Conservation (phyloP, 2,329 filamentous ascomycete genomes). For the Colletotrichum sidae region DNA sequence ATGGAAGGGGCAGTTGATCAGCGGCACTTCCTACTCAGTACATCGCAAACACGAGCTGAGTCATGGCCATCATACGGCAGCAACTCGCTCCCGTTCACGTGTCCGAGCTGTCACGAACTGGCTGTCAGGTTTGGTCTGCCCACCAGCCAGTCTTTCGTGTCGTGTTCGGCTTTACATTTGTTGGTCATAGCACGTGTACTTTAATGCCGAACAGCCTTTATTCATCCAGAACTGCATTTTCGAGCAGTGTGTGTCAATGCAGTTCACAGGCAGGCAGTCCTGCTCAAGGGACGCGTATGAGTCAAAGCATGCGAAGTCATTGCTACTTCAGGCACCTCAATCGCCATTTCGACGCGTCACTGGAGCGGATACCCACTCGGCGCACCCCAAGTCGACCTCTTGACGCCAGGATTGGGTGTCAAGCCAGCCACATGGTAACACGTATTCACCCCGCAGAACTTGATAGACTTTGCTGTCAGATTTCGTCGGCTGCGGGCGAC, state of each 20-base stretch:
- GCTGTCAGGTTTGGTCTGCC: neutral
- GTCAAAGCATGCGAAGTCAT: conserved; percentile 26
- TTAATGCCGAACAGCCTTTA: conserved; percentile 1
- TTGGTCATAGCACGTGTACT: neutral
- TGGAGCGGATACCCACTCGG: too few species aligned
- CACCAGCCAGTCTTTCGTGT: neutral
- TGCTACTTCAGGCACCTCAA: neutral
- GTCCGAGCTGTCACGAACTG: neutral
- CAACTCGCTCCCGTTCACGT: conserved; percentile 6
- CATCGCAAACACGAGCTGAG: too few species aligned
- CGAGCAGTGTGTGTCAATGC: conserved; percentile 15
- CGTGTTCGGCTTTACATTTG: conserved; percentile 14
- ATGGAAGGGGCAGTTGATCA: too few species aligned
- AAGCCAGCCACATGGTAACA: too few species aligned
- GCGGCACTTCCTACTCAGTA: too few species aligned
- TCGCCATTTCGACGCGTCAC: too few species aligned
- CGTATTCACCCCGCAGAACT: too few species aligned
- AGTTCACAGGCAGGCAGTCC: conserved; percentile 10
- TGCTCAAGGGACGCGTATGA: conserved; percentile 3
- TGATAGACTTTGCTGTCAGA: too few species aligned
- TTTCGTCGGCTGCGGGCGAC: too few species aligned
- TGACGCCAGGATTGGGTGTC: too few species aligned
- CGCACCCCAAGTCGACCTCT: too few species aligned
- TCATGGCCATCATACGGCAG: too few species aligned
- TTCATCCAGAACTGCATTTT: conserved; percentile 2